phyloP scores from a whole-genome alignment of 176 grass and related monocot species.

The Zea mays region Zm-B73-REFERENCE-NAM-5.0 NC_050098.1:228017501-228018000 shows the following conservation, averaged over 20 bases:
- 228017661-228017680: constrained; percentile 69
- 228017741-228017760: constrained; percentile 67
- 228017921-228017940: constrained; percentile 77
- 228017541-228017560: no score
- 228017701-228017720: constrained; percentile 51
- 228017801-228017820: constrained; percentile 60
- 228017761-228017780: constrained; percentile 40
- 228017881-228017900: constrained; percentile 76
- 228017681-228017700: constrained; percentile 78
- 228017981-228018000: constrained; percentile 34
- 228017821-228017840: constrained; percentile 91
- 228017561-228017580: no score
- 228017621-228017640: constrained; percentile 41
- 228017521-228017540: no score
- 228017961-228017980: constrained; percentile 12
- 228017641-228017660: constrained; percentile 42
- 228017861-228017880: constrained; percentile 73
- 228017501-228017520: no score
- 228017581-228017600: neutral
- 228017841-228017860: constrained; percentile 70
- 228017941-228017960: constrained; percentile 12
- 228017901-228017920: constrained; percentile 74
- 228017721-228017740: constrained; percentile 75
- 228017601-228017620: constrained; percentile 28
- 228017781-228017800: constrained; percentile 35